Percentiles rank a stretch among this genome's conserved stretches.
Evolutionary conservation across 2,329 filamentous ascomycete genomes (phyloP).

Genomic region (Epichloe sp.): DNA sequence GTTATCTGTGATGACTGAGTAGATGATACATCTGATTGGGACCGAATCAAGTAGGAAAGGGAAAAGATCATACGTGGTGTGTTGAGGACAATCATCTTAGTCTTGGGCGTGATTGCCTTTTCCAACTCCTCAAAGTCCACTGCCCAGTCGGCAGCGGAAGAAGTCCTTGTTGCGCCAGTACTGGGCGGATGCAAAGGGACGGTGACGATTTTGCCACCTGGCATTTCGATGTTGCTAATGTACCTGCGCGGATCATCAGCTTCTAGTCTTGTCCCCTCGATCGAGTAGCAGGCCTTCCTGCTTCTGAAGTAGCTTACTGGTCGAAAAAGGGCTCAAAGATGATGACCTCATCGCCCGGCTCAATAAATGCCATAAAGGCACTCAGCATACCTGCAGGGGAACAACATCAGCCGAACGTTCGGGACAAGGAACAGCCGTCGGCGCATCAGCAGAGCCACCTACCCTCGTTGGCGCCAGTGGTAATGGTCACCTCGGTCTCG

Average conservation of each 20-base stretch:
- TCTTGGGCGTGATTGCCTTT: constrained; percentile 67
- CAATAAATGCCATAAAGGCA: constrained; percentile 96
- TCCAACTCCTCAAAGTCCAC: constrained; percentile 77
- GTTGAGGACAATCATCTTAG: constrained; percentile 92
- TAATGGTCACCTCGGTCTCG: constrained; percentile 88
- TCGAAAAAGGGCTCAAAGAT: constrained; percentile 98
- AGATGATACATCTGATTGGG: not conserved
- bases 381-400: constrained; percentile 58
- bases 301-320: constrained; percentile 40
- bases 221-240: constrained; percentile 97
- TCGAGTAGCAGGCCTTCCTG: not conserved
- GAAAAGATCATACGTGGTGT: constrained; percentile 40
- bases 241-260: constrained; percentile 25
- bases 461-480: constrained; percentile 76
- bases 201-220: constrained; percentile 86
- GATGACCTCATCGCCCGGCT: constrained; percentile 90
- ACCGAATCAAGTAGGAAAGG: not conserved
- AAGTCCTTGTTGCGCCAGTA: constrained; percentile 65
- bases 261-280: not conserved
- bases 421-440: not conserved
- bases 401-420: not conserved
- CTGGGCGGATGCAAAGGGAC: constrained; percentile 86
- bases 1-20: constrained; percentile 48
- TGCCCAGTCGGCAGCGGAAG: constrained; percentile 77
- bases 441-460: not conserved